Percentiles rank a stretch among this genome's conserved stretches.
Conservation (phyloP, 768 basidiomycete species). For the Gymnopilus junonius region DNA sequence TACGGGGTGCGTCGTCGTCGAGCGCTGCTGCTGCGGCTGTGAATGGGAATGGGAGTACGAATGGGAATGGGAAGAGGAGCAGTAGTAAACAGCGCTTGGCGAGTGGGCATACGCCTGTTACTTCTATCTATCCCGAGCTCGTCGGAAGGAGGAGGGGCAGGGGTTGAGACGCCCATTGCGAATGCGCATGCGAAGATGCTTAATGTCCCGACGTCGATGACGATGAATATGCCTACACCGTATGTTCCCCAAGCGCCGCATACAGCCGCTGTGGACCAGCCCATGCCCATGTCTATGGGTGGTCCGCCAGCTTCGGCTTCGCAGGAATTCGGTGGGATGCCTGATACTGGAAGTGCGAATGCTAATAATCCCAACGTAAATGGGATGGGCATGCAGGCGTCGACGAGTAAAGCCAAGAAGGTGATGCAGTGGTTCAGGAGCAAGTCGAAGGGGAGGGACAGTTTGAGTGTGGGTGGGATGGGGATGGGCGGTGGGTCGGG, state of each 20-base stretch:
- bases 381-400: slow-evolving; percentile 62
- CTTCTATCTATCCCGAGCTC: not conserved
- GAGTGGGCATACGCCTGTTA: slow-evolving; percentile 26
- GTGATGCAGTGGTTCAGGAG: slow-evolving; percentile 99
- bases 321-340: slow-evolving; percentile 32
- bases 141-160: not conserved
- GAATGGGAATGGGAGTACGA: too few relatives aligned
- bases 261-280: not conserved
- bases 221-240: not conserved
- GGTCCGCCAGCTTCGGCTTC: slow-evolving; percentile 13
- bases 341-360: not conserved
- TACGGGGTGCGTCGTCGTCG: slow-evolving; percentile 43
- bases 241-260: not conserved
- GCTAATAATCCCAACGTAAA: too few relatives aligned
- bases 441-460: slow-evolving; percentile 58
- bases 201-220: not conserved
- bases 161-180: slow-evolving; percentile 1
- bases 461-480: slow-evolving; percentile 33
- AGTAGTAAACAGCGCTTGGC: not conserved
- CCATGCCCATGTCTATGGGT: too few relatives aligned
- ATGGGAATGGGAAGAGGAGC: not conserved
- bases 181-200: not conserved
- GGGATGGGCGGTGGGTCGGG: too few relatives aligned
- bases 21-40: too few relatives aligned
- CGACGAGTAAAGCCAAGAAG: slow-evolving; percentile 87